Evolutionary conservation across 257 asterid genomes (phyloP), one percentile per base, ranked within the genome.

Genomic region (Nicotiana undulata): DNA sequence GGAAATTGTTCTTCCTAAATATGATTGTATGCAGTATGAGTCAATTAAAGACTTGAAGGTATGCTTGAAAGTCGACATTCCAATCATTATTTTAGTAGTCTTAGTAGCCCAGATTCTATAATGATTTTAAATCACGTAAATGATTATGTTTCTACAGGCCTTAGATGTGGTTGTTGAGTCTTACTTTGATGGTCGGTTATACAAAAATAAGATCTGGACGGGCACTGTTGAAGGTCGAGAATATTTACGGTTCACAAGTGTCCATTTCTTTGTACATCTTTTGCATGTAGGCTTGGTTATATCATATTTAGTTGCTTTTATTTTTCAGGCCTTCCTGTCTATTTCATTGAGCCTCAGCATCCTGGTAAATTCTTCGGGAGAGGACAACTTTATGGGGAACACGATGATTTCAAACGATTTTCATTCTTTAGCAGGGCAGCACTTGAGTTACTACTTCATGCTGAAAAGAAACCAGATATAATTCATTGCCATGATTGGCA

Each of bases 401-500:
- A 65, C 52, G 99, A 96, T 59, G 99, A 96, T 90, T 96, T 96
- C 87, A 93, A 90, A 89, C 88, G 99, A 86, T 96, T 96, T 89
- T 96, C 99, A 83, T 93, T 86, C 93, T 96, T 96, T 85, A 96
- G 99, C 90, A 89, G 99, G 92, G 99, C 94, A 52, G 99, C 99
- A 85, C 99, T 96, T 82, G 99, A 96, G 89, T 86, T 96, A 66
- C 72, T 96, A 86, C 90, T 85, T 84, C 99, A 91, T 87, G 91
- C 95, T 86, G 98, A 94, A 77, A 96, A 96, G 87, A 91, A 85
- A 84, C 98, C 99, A 0, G 97, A 92, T 80, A 91, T 96, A 60
- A 92, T 96, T 81, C 99, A 96, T 82, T 93, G 97, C 85, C 99
- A 96, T 90, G 99, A 96, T 87, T 96, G 99, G 99, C 99, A 96